Evolutionary conservation across 2,329 filamentous ascomycete species (phyloP).

Genomic region (Myriangium duriaei): DNA sequence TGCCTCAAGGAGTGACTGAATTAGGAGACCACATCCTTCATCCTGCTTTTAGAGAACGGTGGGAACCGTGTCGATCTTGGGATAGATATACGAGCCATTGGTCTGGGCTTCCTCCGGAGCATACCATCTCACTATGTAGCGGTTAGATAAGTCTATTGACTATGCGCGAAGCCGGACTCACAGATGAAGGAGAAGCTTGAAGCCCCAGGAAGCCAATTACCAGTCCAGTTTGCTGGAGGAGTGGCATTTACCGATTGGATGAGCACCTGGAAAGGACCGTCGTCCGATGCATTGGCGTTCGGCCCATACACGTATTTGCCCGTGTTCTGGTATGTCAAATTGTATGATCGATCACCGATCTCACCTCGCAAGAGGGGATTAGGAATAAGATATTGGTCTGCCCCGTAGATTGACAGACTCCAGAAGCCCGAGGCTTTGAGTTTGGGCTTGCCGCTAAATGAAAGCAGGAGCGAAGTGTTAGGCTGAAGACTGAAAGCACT

Average conservation of each 20-base stretch:
- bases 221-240: slow-evolving; percentile 15
- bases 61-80: slow-evolving; percentile 7
- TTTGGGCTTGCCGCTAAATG: slow-evolving; percentile 12
- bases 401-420: slow-evolving; percentile 8
- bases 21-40: too few species aligned
- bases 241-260: slow-evolving; percentile 13
- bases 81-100: slow-evolving; percentile 12
- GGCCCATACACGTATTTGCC: slow-evolving; percentile 2
- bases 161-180: slow-evolving; percentile 3
- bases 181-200: background rate
- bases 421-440: slow-evolving; percentile 6
- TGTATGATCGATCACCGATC: slow-evolving; percentile 7
- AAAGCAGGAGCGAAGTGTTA: slow-evolving; percentile 12
- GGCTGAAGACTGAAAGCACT: slow-evolving; percentile 7
- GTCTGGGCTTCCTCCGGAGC: slow-evolving; percentile 8
- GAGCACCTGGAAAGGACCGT: slow-evolving; percentile 13
- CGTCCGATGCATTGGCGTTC: background rate
- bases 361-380: slow-evolving; percentile 5
- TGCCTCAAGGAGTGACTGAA: too few species aligned
- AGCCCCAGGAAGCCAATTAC: slow-evolving; percentile 14
- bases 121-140: slow-evolving; percentile 10
- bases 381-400: slow-evolving; percentile 8
- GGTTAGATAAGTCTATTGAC: slow-evolving; percentile 9
- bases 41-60: too few species aligned
- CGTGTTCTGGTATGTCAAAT: slow-evolving; percentile 2